Percentiles rank a stretch among this genome's conserved stretches.
phyloP scores from a whole-genome alignment of 331 rosid genomes.

The Erythrophleum ivorense region DNA sequence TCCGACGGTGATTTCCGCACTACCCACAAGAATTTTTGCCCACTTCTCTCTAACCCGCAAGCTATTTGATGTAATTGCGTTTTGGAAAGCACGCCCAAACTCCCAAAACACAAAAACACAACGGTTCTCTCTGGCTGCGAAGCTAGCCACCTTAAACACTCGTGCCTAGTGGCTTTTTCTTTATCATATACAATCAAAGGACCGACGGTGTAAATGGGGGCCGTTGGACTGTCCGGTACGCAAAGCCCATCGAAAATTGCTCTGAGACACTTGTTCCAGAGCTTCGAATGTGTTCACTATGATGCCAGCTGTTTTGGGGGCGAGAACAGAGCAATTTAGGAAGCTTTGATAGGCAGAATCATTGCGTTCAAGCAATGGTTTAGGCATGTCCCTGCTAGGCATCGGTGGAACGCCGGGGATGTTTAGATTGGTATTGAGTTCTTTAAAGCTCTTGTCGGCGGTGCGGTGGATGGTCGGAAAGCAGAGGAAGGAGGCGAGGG shows the following conservation, averaged over 20 bases:
- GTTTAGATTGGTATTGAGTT: conserved; percentile 21
- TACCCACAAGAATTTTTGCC: conserved; percentile 42
- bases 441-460: conserved; percentile 43
- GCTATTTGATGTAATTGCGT: conserved; percentile 51
- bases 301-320: conserved; percentile 46
- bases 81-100: conserved; percentile 49
- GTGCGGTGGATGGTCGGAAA: conserved; percentile 28
- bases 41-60: conserved; percentile 52
- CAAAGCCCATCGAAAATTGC: conserved; percentile 47
- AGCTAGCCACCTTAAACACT: conserved; percentile 55
- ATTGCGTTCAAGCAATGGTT: not conserved
- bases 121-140: conserved; percentile 56
- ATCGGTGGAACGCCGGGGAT: conserved; percentile 54
- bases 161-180: not conserved
- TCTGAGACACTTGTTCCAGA: conserved; percentile 42
- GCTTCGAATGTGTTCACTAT: conserved; percentile 51
- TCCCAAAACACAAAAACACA: conserved; percentile 61
- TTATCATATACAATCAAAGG: conserved; percentile 39
- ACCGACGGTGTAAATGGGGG: conserved; percentile 49
- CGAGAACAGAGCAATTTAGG: not conserved
- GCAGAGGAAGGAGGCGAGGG: conserved; percentile 29
- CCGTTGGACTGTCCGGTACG: conserved; percentile 35
- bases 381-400: conserved; percentile 40
- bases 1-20: conserved; percentile 1
- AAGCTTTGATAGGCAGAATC: conserved; percentile 1